Evolutionary conservation across 768 basidiomycete genomes (phyloP).

Genomic region (Boletus rubroflammeus): DNA sequence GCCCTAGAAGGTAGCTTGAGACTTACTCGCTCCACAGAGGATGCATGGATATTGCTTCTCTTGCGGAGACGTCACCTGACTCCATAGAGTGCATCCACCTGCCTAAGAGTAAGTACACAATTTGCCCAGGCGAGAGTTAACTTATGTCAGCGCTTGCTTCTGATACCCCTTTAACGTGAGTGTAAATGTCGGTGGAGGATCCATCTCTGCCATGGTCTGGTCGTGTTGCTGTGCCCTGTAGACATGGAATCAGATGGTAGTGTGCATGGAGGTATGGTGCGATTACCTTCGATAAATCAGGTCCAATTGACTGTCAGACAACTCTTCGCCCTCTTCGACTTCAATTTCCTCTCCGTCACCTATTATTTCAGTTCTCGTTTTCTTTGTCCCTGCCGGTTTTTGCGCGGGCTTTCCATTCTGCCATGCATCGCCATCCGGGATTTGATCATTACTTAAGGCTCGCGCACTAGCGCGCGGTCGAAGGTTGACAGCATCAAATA

Average conservation of each 20-base stretch:
- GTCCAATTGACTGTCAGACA: constrained; percentile 77
- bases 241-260: constrained; percentile 6
- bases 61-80: constrained; percentile 63
- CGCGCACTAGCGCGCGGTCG: constrained; percentile 54
- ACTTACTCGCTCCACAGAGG: constrained; percentile 92
- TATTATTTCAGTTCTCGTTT: constrained; percentile 59
- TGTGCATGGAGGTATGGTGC: neutral
- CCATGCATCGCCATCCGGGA: constrained; percentile 31
- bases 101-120: neutral
- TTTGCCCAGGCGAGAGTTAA: neutral
- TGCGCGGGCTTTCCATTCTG: constrained; percentile 39
- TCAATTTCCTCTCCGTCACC: constrained; percentile 82
- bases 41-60: constrained; percentile 75
- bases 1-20: neutral
- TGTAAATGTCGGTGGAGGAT: constrained; percentile 73
- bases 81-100: constrained; percentile 95
- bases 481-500: constrained; percentile 73
- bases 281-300: constrained; percentile 80
- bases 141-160: constrained; percentile 83
- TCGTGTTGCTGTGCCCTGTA: constrained; percentile 83
- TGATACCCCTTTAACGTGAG: constrained; percentile 82
- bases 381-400: constrained; percentile 37
- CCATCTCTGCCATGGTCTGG: constrained; percentile 70
- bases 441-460: constrained; percentile 27
- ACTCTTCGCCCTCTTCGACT: constrained; percentile 78